Base-by-base conservation (phyloP, 257 asterid genomes). In the Nicotiana paniculata region DNA sequence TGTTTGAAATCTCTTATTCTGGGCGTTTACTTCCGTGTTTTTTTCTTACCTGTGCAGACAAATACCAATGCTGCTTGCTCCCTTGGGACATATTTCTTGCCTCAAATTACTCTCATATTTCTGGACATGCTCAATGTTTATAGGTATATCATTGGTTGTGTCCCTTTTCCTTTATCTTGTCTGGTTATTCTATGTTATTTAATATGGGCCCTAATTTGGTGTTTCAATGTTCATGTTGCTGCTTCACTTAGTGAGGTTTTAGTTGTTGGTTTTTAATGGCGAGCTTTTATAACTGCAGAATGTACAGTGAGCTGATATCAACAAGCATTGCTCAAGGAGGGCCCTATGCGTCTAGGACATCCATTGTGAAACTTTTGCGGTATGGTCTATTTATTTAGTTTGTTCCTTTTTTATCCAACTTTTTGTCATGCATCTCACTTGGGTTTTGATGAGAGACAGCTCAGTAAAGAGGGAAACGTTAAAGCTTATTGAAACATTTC, bases 101-200 rank as follows among this genome's bases (percentile, higher is more conserved):
- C 99, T 21, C 99, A 96, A 92, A 94, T 96, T 55, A 30, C 98
- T 81, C 84, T 86, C 0, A 93, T 93, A 87, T 96, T 94, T 85
- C 85, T 93, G 90, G 98, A 96, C 92, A 92, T 96, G 98, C 99
- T 96, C 84, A 96, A 93, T 90, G 98, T 96, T 82, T 96, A 96
- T 90, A 96, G 93, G 99, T 96, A 80, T 18, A 53, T 53, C 58
- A 53, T 53, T 53, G 51, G 51, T 9, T 53, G 17, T 53, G 58
- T 13, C 17, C 58, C 18, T 53, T 6, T 53, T 53, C 17, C 58
- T 53, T 53, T 15, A 15, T 53, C 18, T 53, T 53, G 58, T 43
- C 9, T 11, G 51, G 51, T 43, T 43, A 43, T 43, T 8, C 51
- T 43, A 43, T 43, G 51, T 43, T 43, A 43, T 43, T 2, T 43